Conservation (phyloP, 495 filamentous ascomycete species). For the Neurospora tetrasperma region DNA sequence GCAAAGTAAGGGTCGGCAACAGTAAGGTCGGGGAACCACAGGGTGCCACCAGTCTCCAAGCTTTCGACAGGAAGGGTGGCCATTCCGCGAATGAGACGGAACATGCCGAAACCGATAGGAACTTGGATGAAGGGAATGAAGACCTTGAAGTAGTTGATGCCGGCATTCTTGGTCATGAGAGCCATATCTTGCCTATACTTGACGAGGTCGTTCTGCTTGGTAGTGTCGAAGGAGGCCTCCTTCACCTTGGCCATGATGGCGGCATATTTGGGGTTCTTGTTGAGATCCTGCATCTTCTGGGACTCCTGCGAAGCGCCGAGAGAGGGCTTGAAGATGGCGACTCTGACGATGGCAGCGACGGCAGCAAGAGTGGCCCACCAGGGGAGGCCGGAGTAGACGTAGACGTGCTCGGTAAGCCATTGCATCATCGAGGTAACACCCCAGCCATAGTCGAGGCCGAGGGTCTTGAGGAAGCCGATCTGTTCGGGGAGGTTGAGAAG, state of each 20-base stretch:
- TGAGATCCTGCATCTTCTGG: conserved; percentile 44
- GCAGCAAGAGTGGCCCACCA: conserved; percentile 72
- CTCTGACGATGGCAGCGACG: conserved; percentile 54
- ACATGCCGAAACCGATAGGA: conserved; percentile 68
- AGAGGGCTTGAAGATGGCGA: conserved; percentile 52
- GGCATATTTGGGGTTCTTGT: conserved; percentile 35
- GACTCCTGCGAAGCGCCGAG: conserved; percentile 47
- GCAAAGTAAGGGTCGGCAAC: conserved; percentile 64
- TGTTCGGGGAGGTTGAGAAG: conserved; percentile 50
- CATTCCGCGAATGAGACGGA: conserved; percentile 68
- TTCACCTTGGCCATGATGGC: conserved; percentile 38
- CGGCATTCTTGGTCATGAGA: conserved; percentile 39
- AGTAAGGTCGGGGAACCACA: conserved; percentile 77
- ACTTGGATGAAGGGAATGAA: conserved; percentile 54
- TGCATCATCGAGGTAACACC: conserved; percentile 62
- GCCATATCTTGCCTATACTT: conserved; percentile 35
- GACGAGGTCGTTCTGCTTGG: conserved; percentile 36
- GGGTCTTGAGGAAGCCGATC: conserved; percentile 70
- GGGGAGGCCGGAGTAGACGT: conserved; percentile 59
- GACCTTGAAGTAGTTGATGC: conserved; percentile 41
- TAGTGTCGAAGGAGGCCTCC: conserved; percentile 28
- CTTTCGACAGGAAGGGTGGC: conserved; percentile 66
- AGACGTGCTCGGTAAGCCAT: conserved; percentile 68
- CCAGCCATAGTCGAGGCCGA: conserved; percentile 81
- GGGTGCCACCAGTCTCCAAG: conserved; percentile 52